A percentile compares a stretch with the other conserved stretches of the same genome.
These are phyloP conservation scores for Parastagonospora nodorum DNA, from an alignment of 2,329 filamentous ascomycete genomes.

Conservation along the genomic window DNA sequence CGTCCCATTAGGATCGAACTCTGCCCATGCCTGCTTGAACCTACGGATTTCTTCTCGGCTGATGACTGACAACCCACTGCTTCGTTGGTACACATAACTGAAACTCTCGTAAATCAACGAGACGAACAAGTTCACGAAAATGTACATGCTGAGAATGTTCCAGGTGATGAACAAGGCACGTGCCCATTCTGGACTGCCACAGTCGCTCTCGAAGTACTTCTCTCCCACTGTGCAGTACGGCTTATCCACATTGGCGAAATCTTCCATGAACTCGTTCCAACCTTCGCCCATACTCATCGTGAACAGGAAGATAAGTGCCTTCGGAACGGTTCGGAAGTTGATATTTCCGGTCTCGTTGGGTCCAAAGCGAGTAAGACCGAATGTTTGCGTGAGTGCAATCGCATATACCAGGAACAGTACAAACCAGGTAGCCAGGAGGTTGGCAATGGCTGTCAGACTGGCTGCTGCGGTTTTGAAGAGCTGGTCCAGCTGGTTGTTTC, in stretches of 20 bases:
- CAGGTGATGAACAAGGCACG: conserved; percentile 88
- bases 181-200: conserved; percentile 88
- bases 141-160: conserved; percentile 99
- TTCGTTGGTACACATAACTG: conserved; percentile 97
- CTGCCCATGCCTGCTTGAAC: conserved; percentile 98
- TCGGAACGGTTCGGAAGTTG: conserved; percentile 93
- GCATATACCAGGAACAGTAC: conserved; percentile 96
- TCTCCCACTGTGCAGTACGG: conserved; percentile 77
- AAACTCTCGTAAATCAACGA: conserved; percentile 99
- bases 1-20: conserved; percentile 86
- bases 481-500: conserved; percentile 96
- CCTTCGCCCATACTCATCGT: conserved; percentile 92
- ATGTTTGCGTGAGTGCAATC: conserved; percentile 93
- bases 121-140: conserved; percentile 97
- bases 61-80: conserved; percentile 87
- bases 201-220: conserved; percentile 86
- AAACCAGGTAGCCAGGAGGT: conserved; percentile 94
- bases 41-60: conserved; percentile 92
- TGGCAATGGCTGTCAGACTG: conserved; percentile 86
- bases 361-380: conserved; percentile 90
- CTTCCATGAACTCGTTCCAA: conserved; percentile 97
- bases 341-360: conserved; percentile 73
- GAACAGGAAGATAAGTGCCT: conserved; percentile 91
- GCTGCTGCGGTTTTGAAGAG: conserved; percentile 98
- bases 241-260: conserved; percentile 79